Conservation (phyloP, 441 rosid genomes). For the Erodium texanum region DNA sequence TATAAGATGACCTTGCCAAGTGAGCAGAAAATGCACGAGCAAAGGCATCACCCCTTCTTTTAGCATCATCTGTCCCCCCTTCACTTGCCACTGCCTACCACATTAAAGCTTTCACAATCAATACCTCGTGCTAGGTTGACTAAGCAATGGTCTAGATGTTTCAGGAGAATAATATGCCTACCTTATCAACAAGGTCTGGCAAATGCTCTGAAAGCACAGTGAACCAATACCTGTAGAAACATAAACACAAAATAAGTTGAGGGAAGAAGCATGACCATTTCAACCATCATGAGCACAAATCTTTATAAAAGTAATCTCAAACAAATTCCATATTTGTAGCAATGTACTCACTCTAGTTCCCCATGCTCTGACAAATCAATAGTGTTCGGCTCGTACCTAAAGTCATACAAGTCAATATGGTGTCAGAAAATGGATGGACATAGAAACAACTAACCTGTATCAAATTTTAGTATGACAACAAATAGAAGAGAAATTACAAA, state of each 20-base stretch:
- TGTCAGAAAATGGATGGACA: constrained; percentile 10
- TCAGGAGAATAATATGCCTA: constrained; percentile 20
- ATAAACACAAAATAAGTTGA: constrained; percentile 16
- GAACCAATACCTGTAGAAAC: constrained; percentile 77
- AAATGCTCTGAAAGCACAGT: constrained; percentile 81
- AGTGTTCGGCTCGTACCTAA: constrained; percentile 99
- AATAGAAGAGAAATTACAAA: not conserved
- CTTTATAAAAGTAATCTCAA: constrained; percentile 4
- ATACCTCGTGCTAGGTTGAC: not conserved
- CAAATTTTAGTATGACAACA: not conserved
- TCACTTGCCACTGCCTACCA: constrained; percentile 97
- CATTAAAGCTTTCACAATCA: constrained; percentile 17
- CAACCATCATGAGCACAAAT: not conserved
- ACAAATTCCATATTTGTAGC: constrained; percentile 10
- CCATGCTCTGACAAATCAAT: constrained; percentile 76
- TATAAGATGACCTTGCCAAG: constrained; percentile 58
- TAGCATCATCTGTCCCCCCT: constrained; percentile 97
- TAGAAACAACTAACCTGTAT: not conserved
- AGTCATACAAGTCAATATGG: constrained; percentile 19
- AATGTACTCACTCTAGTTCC: constrained; percentile 77
- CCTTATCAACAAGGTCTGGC: constrained; percentile 95
- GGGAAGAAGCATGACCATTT: constrained; percentile 11
- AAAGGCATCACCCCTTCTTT: constrained; percentile 97
- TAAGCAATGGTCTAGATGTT: not conserved
- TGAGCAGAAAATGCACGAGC: constrained; percentile 99